These are phyloP conservation scores for Calonectria crousiana DNA, from an alignment of 2,329 filamentous ascomycete genomes.

Conservation along the genomic window DNA sequence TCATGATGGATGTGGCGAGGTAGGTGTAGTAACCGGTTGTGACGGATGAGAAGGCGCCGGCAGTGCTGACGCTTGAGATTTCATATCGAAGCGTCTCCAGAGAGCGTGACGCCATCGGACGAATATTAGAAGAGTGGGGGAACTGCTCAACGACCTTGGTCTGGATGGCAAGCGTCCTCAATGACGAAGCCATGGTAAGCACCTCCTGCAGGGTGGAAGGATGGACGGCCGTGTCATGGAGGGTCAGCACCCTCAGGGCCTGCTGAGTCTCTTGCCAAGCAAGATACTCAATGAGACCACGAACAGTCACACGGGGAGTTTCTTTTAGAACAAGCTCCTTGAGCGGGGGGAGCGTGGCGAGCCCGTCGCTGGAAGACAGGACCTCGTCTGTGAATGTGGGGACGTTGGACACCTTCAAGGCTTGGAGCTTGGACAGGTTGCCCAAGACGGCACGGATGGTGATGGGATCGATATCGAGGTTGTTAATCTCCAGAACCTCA, in stretches of 20 bases:
- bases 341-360: constrained; percentile 81
- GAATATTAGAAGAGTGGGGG: constrained; percentile 60
- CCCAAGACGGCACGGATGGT: constrained; percentile 79
- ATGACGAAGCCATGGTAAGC: constrained; percentile 66
- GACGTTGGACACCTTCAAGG: constrained; percentile 80
- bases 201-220: constrained; percentile 72
- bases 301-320: constrained; percentile 77
- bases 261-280: constrained; percentile 69
- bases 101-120: constrained; percentile 75
- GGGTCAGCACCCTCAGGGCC: constrained; percentile 74
- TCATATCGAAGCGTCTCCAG: constrained; percentile 85
- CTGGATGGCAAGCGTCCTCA: constrained; percentile 69
- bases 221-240: constrained; percentile 79
- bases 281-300: constrained; percentile 78
- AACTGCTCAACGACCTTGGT: constrained; percentile 64
- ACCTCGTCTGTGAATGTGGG: constrained; percentile 80
- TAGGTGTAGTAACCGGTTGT: constrained; percentile 83
- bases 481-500: constrained; percentile 78
- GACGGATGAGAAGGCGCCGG: constrained; percentile 68
- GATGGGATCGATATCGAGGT: constrained; percentile 76
- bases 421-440: constrained; percentile 74
- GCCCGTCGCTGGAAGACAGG: constrained; percentile 73
- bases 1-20: constrained; percentile 84
- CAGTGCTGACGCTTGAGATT: constrained; percentile 70
- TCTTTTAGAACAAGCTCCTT: constrained; percentile 80